Evolutionary conservation across 2,329 filamentous ascomycete species (phyloP).

Genomic region (Nectriaceae sp.): DNA sequence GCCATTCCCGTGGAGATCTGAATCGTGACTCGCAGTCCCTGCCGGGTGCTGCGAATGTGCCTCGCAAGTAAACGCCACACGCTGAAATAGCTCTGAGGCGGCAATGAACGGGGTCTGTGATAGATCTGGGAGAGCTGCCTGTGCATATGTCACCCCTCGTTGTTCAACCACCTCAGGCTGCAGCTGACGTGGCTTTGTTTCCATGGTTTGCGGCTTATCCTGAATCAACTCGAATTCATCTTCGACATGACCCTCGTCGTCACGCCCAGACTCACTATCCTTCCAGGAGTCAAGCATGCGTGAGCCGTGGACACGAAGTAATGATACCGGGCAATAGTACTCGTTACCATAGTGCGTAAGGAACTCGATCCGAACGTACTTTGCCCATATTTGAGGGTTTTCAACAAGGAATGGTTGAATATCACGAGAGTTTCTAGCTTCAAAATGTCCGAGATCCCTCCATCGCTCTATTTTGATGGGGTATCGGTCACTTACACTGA

Average conservation of each 20-base stretch:
- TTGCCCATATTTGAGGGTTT: slow-evolving; percentile 93
- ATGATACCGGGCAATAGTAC: slow-evolving; percentile 91
- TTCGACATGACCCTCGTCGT: slow-evolving; percentile 55
- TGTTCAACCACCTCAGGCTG: slow-evolving; percentile 1
- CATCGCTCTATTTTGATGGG: slow-evolving; percentile 91
- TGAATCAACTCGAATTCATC: slow-evolving; percentile 16
- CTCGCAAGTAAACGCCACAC: neutral
- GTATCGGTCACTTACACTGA: slow-evolving; percentile 93
- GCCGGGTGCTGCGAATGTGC: neutral
- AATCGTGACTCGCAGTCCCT: neutral
- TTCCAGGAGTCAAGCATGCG: slow-evolving; percentile 95
- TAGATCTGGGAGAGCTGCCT: neutral
- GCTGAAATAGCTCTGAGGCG: neutral
- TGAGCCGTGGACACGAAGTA: slow-evolving; percentile 90
- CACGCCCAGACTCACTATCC: slow-evolving; percentile 70
- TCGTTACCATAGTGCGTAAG: slow-evolving; percentile 93
- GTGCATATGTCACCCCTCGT: neutral
- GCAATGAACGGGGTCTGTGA: too few relatives aligned
- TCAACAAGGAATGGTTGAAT: slow-evolving; percentile 94
- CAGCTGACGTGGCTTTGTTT: slow-evolving; percentile 4
- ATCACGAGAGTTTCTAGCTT: slow-evolving; percentile 88
- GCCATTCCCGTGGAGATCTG: neutral
- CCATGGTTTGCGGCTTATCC: neutral
- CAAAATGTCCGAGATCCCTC: slow-evolving; percentile 84
- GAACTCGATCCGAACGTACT: slow-evolving; percentile 90